Conservation (phyloP, 1,139 yeast species). For the Scheffersomyces segobiensis region DNA sequence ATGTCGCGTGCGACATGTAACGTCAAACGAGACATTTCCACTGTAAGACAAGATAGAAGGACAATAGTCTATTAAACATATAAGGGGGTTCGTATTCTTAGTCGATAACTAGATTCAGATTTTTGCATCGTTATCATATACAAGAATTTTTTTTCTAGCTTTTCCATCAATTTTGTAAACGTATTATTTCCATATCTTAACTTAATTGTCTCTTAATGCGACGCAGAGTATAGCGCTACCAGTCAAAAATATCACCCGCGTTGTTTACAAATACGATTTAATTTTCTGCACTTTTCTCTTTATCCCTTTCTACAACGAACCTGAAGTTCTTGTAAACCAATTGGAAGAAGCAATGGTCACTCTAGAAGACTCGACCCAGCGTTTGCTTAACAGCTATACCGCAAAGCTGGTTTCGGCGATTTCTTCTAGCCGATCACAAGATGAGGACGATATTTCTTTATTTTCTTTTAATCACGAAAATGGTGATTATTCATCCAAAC, state of each 20-base stretch:
- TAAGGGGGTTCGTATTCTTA: background rate
- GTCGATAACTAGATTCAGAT: background rate
- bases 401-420: background rate
- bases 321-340: background rate
- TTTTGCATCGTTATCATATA: background rate
- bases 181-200: background rate
- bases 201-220: background rate
- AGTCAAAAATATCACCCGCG: background rate
- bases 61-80: background rate
- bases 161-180: background rate
- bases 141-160: background rate
- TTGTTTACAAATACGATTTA: conserved; percentile 5
- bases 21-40: background rate
- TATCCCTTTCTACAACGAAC: background rate
- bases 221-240: background rate
- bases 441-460: background rate
- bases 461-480: background rate
- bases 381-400: background rate
- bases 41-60: background rate
- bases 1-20: background rate
- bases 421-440: background rate
- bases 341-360: background rate
- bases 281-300: background rate
- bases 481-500: background rate
- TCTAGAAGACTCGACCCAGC: background rate